Evolutionary conservation across 1,284 basidiomycete genomes (phyloP).

Genomic region (Tremellales sp.): DNA sequence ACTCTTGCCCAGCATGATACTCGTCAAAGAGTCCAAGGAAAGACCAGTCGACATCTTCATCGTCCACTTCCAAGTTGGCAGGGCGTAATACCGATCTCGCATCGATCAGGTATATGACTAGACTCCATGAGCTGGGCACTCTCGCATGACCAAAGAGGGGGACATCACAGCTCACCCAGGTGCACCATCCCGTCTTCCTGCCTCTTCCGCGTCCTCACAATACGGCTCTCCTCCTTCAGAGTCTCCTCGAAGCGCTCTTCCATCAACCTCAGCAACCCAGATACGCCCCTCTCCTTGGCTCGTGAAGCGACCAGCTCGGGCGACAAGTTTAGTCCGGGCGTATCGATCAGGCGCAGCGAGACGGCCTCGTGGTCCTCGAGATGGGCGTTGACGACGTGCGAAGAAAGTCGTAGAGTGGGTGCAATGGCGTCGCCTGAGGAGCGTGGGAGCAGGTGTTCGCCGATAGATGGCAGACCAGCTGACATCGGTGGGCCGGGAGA

Average conservation of each 20-base stretch:
- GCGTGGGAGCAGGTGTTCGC: neutral
- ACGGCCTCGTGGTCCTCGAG: slow-evolving; percentile 10
- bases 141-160: neutral
- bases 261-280: slow-evolving; percentile 29
- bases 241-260: slow-evolving; percentile 37
- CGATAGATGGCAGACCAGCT: neutral
- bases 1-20: neutral
- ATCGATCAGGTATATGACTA: slow-evolving; percentile 44
- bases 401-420: slow-evolving; percentile 5
- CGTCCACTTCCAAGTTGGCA: neutral
- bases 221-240: slow-evolving; percentile 39
- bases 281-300: slow-evolving; percentile 25
- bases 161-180: slow-evolving; percentile 28
- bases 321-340: slow-evolving; percentile 35
- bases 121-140: slow-evolving; percentile 4
- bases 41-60: slow-evolving; percentile 27
- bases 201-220: slow-evolving; percentile 28
- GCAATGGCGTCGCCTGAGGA: slow-evolving; percentile 1
- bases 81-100: slow-evolving; percentile 31
- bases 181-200: slow-evolving; percentile 39
- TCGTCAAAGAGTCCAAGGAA: slow-evolving; percentile 23
- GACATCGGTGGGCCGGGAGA: slow-evolving; percentile 6
- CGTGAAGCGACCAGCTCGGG: neutral
- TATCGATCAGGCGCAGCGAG: slow-evolving; percentile 33
- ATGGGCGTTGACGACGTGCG: slow-evolving; percentile 1